Percentiles rank a stretch among this genome's conserved stretches.
These are phyloP conservation scores for Malassezia vespertilionis DNA, from an alignment of 1,284 basidiomycete genomes.

Conservation along the genomic window DNA sequence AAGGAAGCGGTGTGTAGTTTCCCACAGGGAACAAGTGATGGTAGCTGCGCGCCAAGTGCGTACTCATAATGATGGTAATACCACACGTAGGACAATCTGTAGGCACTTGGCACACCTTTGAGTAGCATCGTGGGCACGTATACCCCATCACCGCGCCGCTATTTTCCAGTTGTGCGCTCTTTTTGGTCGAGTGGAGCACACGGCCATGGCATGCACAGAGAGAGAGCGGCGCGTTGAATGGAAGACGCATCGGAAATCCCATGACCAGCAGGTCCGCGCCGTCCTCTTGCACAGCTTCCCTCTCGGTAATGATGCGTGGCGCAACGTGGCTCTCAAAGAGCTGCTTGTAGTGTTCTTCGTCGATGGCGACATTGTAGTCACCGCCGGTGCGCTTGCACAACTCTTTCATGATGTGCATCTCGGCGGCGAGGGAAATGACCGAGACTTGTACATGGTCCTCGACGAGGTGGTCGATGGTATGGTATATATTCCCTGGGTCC, in stretches of 20 bases:
- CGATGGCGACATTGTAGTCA: conserved; percentile 69
- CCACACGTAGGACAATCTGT: conserved; percentile 96
- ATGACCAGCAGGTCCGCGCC: conserved; percentile 76
- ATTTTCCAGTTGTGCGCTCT: not conserved
- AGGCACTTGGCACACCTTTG: conserved; percentile 91
- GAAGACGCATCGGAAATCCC: conserved; percentile 62
- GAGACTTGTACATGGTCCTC: conserved; percentile 71
- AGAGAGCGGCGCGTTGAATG: conserved; percentile 29
- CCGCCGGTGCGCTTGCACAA: conserved; percentile 50
- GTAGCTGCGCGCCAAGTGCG: conserved; percentile 88
- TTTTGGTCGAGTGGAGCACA: conserved; percentile 56
- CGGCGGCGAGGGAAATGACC: conserved; percentile 76
- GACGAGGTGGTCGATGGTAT: conserved; percentile 71
- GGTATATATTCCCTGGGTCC: conserved; percentile 91
- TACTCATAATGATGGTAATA: conserved; percentile 91
- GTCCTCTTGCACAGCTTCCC: not conserved
- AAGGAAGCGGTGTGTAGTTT: conserved; percentile 58
- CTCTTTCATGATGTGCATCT: conserved; percentile 92
- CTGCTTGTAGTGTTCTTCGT: conserved; percentile 92
- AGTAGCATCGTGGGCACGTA: conserved; percentile 80
- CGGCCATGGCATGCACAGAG: conserved; percentile 82
- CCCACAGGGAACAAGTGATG: conserved; percentile 85
- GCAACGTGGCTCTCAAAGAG: conserved; percentile 89
- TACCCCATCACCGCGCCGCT: conserved; percentile 57
- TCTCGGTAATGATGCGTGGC: conserved; percentile 51